Base-by-base conservation (phyloP, 2,329 filamentous ascomycete species). In the Aspergillus neotritici region DNA sequence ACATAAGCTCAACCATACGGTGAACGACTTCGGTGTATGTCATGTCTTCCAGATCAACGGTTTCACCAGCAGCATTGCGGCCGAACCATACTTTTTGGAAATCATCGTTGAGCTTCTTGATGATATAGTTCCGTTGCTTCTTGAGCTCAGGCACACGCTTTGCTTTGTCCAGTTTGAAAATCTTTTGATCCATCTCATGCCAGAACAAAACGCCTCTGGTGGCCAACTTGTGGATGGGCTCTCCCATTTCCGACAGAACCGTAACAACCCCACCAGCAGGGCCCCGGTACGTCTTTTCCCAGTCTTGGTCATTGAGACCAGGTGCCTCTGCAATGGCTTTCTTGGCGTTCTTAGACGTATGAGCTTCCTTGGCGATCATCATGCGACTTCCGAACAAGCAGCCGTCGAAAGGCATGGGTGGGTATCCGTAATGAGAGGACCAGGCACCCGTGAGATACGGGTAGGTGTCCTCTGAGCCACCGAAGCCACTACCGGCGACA, bases 101-200 rank as follows among this genome's bases (percentile, higher is more conserved):
- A 66, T 96, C 89, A 52, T 90, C 88, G 61, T 96, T 96, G 56
- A 96, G 80, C 68, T 91, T 93, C 75, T 90, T 85, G 71, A 96
- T 95, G 66, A 95, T 94, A 71, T 94, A 85, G 37, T 87, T 83
- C 40, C 87, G 84, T 63, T 86, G 84, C 73, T 93, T 94, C 74
- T 88, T 87, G 33, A 96, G 77, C 70, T 93, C 89, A 2, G 85
- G 78, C 15, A 95, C 75, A 33, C 89, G 84, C 76, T 96, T 95
- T 62, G 91, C 88, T 74, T 94, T 96, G 69, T 95, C 90, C 37
- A 98, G 74, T 62, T 82, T 86, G 75, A 98, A 98, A 60, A 98
- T 97, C 72, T 94, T 96, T 68, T 94, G 81, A 62, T 98, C 93
- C 89, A 98, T 95, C 72, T 98, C 94, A 38, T 89, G 84, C 93